Conservation (phyloP, 306 rosid species). For the Astragalus glycyphyllos region DNA sequence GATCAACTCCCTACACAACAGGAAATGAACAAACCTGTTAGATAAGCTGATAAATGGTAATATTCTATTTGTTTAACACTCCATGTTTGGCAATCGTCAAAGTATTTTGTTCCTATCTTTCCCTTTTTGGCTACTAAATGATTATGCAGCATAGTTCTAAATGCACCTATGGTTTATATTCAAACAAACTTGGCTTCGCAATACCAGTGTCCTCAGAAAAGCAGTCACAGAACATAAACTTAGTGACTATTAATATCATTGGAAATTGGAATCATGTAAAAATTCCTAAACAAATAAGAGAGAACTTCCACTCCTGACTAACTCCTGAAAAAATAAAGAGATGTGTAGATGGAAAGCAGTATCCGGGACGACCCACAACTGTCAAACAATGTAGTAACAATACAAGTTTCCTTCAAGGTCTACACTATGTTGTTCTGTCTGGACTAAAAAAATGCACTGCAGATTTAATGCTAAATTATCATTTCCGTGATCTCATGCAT, state of each 20-base stretch:
- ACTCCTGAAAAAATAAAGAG: constrained; percentile 11
- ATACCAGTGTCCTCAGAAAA: neutral
- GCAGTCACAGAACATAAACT: neutral
- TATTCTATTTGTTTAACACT: neutral
- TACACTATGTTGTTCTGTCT: neutral
- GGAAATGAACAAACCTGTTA: neutral
- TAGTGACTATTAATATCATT: neutral
- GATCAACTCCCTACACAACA: constrained; percentile 65
- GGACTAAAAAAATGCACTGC: neutral
- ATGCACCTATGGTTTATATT: neutral
- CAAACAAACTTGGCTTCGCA: neutral
- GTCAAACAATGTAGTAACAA: constrained; percentile 25
- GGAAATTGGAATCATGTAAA: neutral
- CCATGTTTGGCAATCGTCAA: neutral
- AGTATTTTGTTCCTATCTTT: neutral
- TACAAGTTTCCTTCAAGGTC: neutral
- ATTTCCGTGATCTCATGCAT: neutral
- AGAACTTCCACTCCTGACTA: constrained; percentile 1
- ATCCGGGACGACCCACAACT: constrained; percentile 3
- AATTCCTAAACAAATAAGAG: neutral
- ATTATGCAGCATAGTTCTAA: neutral
- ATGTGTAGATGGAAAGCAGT: constrained; percentile 13
- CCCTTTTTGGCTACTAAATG: neutral
- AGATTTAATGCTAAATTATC: neutral
- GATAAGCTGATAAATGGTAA: neutral